These are phyloP conservation scores for Euphorbia celastroides DNA, from an alignment of 441 rosid species.

Conservation along the genomic window DNA sequence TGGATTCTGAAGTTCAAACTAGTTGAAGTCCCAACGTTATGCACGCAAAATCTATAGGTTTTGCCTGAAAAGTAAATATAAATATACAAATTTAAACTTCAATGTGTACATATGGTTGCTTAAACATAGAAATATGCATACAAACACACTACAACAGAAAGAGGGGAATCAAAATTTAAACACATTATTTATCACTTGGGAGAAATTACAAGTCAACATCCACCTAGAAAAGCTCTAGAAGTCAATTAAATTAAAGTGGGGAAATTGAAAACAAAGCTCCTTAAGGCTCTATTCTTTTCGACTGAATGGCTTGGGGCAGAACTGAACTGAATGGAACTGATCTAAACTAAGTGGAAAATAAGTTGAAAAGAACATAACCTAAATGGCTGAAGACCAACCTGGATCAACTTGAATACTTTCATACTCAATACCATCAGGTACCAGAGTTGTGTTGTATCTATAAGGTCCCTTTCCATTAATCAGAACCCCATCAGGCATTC, in stretches of 20 bases:
- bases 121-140: no score
- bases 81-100: neutral
- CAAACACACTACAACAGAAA: no score
- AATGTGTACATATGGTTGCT: no score
- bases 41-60: conserved; percentile 83
- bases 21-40: conserved; percentile 84
- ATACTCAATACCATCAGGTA: conserved; percentile 61
- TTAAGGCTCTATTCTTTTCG: no score
- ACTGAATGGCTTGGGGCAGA: no score
- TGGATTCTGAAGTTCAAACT: conserved; percentile 92
- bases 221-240: no score
- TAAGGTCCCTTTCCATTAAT: conserved; percentile 97
- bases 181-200: no score
- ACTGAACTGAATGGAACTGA: neutral
- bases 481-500: conserved; percentile 94
- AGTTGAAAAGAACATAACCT: neutral
- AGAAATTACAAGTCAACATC: no score
- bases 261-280: no score
- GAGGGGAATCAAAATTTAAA: no score
- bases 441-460: conserved; percentile 69
- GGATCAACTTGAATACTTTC: conserved; percentile 85
- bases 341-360: neutral
- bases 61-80: conserved; percentile 41
- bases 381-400: conserved; percentile 43
- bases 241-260: no score